phyloP scores from a whole-genome alignment of 345 rosid species.

The Raphanus raphanistrum region DNA sequence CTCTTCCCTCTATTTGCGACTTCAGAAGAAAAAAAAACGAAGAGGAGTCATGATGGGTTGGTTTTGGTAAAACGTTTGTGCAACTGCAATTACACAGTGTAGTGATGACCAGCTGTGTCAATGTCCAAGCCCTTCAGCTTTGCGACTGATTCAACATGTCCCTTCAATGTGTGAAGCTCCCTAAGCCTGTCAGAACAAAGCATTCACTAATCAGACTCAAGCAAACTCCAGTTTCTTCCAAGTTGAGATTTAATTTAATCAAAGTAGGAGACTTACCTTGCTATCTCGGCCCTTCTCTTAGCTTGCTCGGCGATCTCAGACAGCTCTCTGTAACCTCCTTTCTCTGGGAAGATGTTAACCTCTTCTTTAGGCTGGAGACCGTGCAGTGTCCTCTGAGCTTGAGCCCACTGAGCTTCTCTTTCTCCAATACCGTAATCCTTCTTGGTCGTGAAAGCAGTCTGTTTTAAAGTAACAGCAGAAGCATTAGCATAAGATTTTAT shows the following conservation, averaged over 20 bases:
- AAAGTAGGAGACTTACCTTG: slow-evolving; percentile 59
- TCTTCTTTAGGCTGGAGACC: slow-evolving; percentile 82
- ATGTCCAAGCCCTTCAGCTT: slow-evolving; percentile 85
- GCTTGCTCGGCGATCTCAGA: slow-evolving; percentile 99
- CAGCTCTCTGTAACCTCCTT: slow-evolving; percentile 71
- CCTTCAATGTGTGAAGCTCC: slow-evolving; percentile 84
- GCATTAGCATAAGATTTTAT: slow-evolving; percentile 10
- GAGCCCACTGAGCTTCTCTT: slow-evolving; percentile 97
- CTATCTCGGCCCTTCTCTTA: slow-evolving; percentile 92
- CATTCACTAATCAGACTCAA: slow-evolving; percentile 24
- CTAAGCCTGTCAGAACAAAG: slow-evolving; percentile 55
- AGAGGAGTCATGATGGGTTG: slow-evolving; percentile 26
- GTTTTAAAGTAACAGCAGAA: slow-evolving; percentile 14
- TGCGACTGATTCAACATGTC: slow-evolving; percentile 88
- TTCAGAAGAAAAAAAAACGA: slow-evolving; percentile 12
- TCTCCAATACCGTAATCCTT: slow-evolving; percentile 85
- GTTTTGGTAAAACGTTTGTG: slow-evolving; percentile 16
- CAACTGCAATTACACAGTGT: slow-evolving; percentile 60
- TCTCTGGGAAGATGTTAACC: slow-evolving; percentile 51
- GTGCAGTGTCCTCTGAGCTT: slow-evolving; percentile 75
- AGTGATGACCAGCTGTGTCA: slow-evolving; percentile 78
- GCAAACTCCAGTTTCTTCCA: background rate
- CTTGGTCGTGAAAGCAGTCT: slow-evolving; percentile 94
- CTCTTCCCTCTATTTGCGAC: slow-evolving; percentile 37
- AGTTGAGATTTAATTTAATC: background rate